Percentiles rank a stretch among this genome's conserved stretches.
phyloP scores from a whole-genome alignment of 1,284 basidiomycete species.

The Schizopora paradoxa region DNA sequence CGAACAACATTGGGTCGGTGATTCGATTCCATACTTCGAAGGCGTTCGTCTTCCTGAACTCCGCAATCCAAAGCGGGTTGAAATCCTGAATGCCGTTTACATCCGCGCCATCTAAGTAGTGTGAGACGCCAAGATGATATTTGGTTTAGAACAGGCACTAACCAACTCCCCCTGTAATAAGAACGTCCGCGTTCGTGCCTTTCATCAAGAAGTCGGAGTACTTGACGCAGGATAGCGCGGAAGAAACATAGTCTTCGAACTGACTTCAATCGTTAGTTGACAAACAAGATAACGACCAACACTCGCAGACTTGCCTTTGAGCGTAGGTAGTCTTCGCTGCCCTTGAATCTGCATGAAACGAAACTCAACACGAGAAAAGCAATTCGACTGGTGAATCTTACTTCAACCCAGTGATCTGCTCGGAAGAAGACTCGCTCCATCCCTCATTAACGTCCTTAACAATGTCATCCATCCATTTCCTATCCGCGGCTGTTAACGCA shows the following conservation, averaged over 20 bases:
- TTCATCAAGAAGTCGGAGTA: slow-evolving; percentile 78
- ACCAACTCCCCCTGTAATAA: slow-evolving; percentile 62
- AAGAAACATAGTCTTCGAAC: slow-evolving; percentile 84
- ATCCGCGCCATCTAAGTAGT: slow-evolving; percentile 33
- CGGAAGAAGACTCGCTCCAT: slow-evolving; percentile 65
- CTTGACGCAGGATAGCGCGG: slow-evolving; percentile 78
- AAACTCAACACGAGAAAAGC: slow-evolving; percentile 5
- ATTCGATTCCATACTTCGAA: slow-evolving; percentile 83
- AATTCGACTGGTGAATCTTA: slow-evolving; percentile 32
- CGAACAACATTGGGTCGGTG: slow-evolving; percentile 87
- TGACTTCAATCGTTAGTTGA: slow-evolving; percentile 25
- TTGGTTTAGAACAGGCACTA: slow-evolving; percentile 21
- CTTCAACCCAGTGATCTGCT: slow-evolving; percentile 53
- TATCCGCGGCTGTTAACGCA: slow-evolving; percentile 84
- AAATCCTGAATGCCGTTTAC: slow-evolving; percentile 63
- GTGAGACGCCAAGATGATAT: slow-evolving; percentile 1
- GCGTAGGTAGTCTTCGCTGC: slow-evolving; percentile 89
- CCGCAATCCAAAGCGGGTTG: slow-evolving; percentile 76
- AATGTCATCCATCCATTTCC: slow-evolving; percentile 91
- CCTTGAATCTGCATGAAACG: slow-evolving; percentile 60
- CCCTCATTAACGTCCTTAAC: slow-evolving; percentile 73
- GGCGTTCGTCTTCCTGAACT: slow-evolving; percentile 80
- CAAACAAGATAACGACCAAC: background rate
- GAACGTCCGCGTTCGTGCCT: slow-evolving; percentile 54
- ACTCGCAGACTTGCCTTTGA: slow-evolving; percentile 57